A percentile compares a stretch with the other conserved stretches of the same genome.
Evolutionary conservation across 2,329 filamentous ascomycete genomes (phyloP).

Genomic region (Cladophialophora yegresii): DNA sequence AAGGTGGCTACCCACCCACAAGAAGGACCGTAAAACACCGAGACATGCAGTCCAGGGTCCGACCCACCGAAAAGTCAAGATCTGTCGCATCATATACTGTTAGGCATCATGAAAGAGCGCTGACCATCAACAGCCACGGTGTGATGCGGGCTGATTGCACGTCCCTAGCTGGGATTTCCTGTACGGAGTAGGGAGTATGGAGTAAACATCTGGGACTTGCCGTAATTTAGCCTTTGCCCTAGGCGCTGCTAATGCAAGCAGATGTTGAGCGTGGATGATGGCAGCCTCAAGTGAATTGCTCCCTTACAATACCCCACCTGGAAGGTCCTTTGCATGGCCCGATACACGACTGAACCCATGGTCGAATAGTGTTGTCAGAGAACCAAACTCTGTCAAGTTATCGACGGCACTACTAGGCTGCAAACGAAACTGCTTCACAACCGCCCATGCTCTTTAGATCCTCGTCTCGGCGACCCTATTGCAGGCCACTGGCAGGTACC

Average conservation of each 20-base stretch:
- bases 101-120: not conserved
- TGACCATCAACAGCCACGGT: not conserved
- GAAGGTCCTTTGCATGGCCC: not conserved
- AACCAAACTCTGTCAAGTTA: not conserved
- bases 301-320: not conserved
- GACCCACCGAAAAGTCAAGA: not conserved
- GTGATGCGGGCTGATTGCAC: not conserved
- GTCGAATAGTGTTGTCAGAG: not conserved
- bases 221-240: not conserved
- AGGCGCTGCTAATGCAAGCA: not conserved
- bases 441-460: not conserved
- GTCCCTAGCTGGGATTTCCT: not conserved
- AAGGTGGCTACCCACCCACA: not conserved
- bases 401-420: not conserved
- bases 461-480: not conserved
- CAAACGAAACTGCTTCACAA: not conserved
- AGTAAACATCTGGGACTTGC: not conserved
- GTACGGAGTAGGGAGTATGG: too few species aligned
- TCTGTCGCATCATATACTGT: not conserved
- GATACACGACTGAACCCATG: slow-evolving; percentile 6
- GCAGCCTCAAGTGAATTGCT: not conserved
- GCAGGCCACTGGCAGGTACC: not conserved
- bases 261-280: not conserved
- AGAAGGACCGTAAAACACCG: not conserved
- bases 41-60: not conserved